Base-by-base conservation (phyloP, 1,284 basidiomycete genomes). In the Papiliotrema nemorosa region DNA sequence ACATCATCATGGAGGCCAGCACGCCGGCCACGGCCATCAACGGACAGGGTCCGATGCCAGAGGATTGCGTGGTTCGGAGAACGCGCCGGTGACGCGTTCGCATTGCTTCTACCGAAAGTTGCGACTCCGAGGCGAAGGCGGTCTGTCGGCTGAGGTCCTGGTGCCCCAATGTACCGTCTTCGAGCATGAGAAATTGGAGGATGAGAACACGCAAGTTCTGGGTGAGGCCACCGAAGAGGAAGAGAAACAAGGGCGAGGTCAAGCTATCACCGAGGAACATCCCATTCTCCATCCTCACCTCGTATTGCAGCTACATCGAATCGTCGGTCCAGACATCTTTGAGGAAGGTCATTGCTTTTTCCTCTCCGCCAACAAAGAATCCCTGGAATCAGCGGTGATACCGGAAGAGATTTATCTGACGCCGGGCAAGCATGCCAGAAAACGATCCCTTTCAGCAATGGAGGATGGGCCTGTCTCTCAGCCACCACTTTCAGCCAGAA, bases 21-120 rank as follows among this genome's bases (percentile, higher is more conserved):
- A 16, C 14, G n/a, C n/a, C n/a, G n/a, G n/a, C n/a, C n/a, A n/a
- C n/a, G n/a, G n/a, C n/a, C n/a, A n/a, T n/a, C n/a, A n/a, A n/a
- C n/a, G n/a, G n/a, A n/a, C n/a, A n/a, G n/a, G n/a, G n/a, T n/a
- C n/a, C n/a, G n/a, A n/a, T n/a, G n/a, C n/a, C n/a, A n/a, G n/a
- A n/a, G n/a, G n/a, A n/a, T n/a, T n/a, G n/a, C n/a, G n/a, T n/a
- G 5, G 21, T 40, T 7, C 3, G 25, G 20, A 6, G 6, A 6
- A 13, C 38, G 37, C 52, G 18, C 62, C 53, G 6, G 55, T 66
- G 13, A 69, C 67, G 13, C 61, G 68, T 6, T 66, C 65, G 0
- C 63, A 64, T 26, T 71, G 69, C 49, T 53, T 39, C 25, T 69
- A 68, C 47, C 57, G 64, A 36, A 67, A 68, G 43, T 50, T 69